Percentiles rank a stretch among this genome's conserved stretches.
phyloP scores from a whole-genome alignment of 306 rosid species.

The Abrus precatorius region DNA sequence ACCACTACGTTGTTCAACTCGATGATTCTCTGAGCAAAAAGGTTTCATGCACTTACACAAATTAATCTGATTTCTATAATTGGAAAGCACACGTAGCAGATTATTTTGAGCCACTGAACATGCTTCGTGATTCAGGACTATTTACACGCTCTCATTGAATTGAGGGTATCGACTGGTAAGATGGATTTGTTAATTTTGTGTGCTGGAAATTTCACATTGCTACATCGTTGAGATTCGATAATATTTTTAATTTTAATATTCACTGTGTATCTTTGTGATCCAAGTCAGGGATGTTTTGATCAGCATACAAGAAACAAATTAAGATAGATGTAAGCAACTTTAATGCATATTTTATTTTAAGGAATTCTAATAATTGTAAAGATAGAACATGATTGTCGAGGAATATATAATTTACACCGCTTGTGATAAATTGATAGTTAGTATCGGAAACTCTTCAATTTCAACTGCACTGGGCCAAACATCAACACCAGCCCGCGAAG shows the following conservation, averaged over 20 bases:
- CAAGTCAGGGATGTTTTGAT: not conserved
- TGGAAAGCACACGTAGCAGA: not conserved
- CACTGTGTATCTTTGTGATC: not conserved
- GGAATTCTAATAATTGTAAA: not conserved
- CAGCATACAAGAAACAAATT: not conserved
- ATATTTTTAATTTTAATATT: no score
- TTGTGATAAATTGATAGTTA: not conserved
- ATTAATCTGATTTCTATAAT: constrained; percentile 1
- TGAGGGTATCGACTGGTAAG: not conserved
- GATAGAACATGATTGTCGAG: not conserved
- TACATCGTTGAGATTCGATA: no score
- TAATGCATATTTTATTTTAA: not conserved
- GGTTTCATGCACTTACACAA: not conserved
- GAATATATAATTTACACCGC: not conserved
- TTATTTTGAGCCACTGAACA: constrained; percentile 34
- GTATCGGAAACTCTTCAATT: not conserved
- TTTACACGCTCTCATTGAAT: not conserved
- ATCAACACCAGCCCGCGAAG: not conserved
- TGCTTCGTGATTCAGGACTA: not conserved
- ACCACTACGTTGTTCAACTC: not conserved
- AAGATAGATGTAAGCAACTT: not conserved
- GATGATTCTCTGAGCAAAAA: constrained; percentile 5
- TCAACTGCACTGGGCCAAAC: not conserved
- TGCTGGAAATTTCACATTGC: no score
- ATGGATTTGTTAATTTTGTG: no score